Evolutionary conservation across 176 grass and related monocot genomes (phyloP).

Genomic region (Carex parvula): DNA sequence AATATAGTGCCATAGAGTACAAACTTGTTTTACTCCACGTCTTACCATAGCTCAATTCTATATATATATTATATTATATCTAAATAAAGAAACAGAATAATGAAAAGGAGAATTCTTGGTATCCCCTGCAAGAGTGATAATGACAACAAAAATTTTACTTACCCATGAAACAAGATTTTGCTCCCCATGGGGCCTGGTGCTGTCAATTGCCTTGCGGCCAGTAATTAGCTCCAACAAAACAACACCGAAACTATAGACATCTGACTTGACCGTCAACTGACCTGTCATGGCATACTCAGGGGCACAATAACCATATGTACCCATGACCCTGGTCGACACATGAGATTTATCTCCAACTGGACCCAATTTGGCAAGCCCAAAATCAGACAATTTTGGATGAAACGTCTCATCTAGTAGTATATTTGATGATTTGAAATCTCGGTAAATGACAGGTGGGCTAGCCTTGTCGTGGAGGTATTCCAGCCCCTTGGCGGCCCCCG

Average conservation of each 20-base stretch:
- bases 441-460: slow-evolving; percentile 81
- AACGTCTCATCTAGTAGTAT: slow-evolving; percentile 68
- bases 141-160: slow-evolving; percentile 19
- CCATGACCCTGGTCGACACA: slow-evolving; percentile 87
- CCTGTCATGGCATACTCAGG: slow-evolving; percentile 89
- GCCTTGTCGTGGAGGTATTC: slow-evolving; percentile 92
- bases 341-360: slow-evolving; percentile 84
- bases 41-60: too few relatives aligned
- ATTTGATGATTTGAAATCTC: slow-evolving; percentile 85
- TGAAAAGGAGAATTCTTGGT: background rate
- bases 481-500: slow-evolving; percentile 75
- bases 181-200: slow-evolving; percentile 57
- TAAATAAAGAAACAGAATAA: background rate
- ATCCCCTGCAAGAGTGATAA: background rate
- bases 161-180: slow-evolving; percentile 94
- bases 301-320: slow-evolving; percentile 84
- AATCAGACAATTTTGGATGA: slow-evolving; percentile 79
- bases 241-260: slow-evolving; percentile 85
- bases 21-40: too few relatives aligned
- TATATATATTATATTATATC: background rate
- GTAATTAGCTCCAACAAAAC: slow-evolving; percentile 86
- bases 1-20: too few relatives aligned
- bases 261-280: slow-evolving; percentile 66
- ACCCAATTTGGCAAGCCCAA: slow-evolving; percentile 78
- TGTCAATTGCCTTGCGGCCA: slow-evolving; percentile 72